Evolutionary conservation across 1,284 basidiomycete species (phyloP), one percentile per base, ranked within the genome.

Genomic region (Laetiporus sulphureus): DNA sequence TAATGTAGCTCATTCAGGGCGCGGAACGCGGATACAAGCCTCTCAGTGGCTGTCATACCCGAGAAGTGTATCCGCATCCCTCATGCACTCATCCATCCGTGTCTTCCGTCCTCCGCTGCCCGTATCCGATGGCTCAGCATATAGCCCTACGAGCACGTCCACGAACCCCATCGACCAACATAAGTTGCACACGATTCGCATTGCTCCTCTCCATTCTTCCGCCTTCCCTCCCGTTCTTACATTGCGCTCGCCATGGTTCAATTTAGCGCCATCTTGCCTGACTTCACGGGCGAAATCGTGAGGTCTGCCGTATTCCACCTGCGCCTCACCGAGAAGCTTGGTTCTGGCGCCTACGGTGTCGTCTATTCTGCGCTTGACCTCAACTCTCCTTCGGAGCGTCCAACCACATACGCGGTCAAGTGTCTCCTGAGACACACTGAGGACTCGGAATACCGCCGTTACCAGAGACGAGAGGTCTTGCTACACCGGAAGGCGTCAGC

Each of bases 331-430:
- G 60, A 74, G 41, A 61, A 65, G 18, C 62, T 83, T 31, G 81
- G 81, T n/a, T 57, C 70, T 7, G 82, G 82, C 29, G 78, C 79
- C 0, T 83, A 82, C 59, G 79, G 80, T 36, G 73, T 79, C 44
- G 81, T 83, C 41, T 83, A 83, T 62, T 71, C 72, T 45, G 77
- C 73, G 1, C 55, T 68, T 30, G 74, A 75, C 57, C 55, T 54
- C 31, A 49, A 48, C 5, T 49, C 48, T 18, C 51, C 48, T 50
- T 59, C 38, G 41, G 52, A 24, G 13, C 31, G 42, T 12, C 44
- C 50, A 5, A 40, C 6, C 20, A 57, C 64, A 50, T 72, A 56
- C 52, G 82, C 82, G 11, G 74, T 84, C 63, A 85, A 85, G 63
- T 79, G 77, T 52, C 66, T 81, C 38, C 69, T 73, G 54, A 72